Evolutionary conservation across 1,284 basidiomycete genomes (phyloP).

Genomic region (Apiotrichum gamsii): DNA sequence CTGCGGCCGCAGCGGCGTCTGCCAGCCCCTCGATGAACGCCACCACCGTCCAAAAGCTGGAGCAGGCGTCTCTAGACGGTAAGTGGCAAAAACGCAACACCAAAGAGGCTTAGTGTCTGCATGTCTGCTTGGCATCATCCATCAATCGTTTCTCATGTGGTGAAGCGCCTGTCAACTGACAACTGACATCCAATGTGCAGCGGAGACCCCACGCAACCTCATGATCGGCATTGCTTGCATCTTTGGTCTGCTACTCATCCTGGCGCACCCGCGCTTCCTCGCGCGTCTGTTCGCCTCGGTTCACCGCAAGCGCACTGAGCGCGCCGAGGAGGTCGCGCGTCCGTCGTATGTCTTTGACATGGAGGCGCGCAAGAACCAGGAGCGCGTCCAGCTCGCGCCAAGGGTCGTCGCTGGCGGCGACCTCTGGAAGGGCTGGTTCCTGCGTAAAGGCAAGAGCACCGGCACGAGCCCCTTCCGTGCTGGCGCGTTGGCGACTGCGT

Average conservation of each 20-base stretch:
- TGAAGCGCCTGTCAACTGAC: background rate
- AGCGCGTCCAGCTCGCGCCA: background rate
- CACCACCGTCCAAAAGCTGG: too few species aligned
- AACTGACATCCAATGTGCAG: background rate
- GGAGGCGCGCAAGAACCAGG: background rate
- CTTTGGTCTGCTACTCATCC: conserved; percentile 28
- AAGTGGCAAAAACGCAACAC: too few species aligned
- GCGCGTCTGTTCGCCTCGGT: conserved; percentile 38
- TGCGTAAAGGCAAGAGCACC: conserved; percentile 7
- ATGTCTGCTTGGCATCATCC: too few species aligned
- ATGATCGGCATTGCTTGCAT: conserved; percentile 26
- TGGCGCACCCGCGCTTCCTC: conserved; percentile 40
- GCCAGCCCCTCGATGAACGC: too few species aligned
- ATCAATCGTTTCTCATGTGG: too few species aligned
- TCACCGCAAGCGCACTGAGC: conserved; percentile 3
- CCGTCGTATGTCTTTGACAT: conserved; percentile 10
- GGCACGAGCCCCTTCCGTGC: background rate
- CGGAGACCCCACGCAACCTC: conserved; percentile 9
- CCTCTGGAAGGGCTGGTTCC: conserved; percentile 28
- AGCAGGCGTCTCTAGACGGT: background rate
- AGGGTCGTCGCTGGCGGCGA: conserved; percentile 29
- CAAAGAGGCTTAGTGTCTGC: too few species aligned
- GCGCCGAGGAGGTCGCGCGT: conserved; percentile 1
- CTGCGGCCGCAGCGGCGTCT: too few species aligned
- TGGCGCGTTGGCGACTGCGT: background rate